Conservation (phyloP, 352 stramenopile genomes). For the Phytophthora pistaciae region DNA sequence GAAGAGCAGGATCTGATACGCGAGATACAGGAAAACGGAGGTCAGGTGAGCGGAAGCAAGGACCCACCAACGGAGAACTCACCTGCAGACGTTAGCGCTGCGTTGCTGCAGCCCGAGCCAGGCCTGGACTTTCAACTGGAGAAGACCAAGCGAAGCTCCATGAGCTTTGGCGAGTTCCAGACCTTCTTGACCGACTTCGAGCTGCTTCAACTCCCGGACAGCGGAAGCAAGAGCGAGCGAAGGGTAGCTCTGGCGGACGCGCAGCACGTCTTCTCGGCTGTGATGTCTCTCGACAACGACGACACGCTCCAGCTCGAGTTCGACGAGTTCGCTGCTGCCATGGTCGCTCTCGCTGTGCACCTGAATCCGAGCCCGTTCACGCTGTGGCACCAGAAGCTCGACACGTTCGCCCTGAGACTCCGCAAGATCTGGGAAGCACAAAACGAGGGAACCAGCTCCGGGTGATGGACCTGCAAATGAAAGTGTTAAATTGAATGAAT, state of each 20-base stretch:
- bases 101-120: conserved; percentile 8
- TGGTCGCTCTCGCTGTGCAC: conserved; percentile 57
- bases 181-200: conserved; percentile 47
- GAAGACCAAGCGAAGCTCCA: conserved; percentile 66
- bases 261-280: conserved; percentile 49
- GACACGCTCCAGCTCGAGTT: conserved; percentile 68
- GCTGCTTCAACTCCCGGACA: conserved; percentile 20
- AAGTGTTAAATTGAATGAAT: conserved; percentile 4
- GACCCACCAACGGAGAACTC: conserved; percentile 1
- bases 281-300: conserved; percentile 64
- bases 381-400: conserved; percentile 63
- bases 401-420: conserved; percentile 49
- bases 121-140: conserved; percentile 46
- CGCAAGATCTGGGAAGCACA: conserved; percentile 10
- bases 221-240: background rate
- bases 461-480: conserved; percentile 7
- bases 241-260: conserved; percentile 36
- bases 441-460: conserved; percentile 6
- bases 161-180: conserved; percentile 61
- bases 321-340: conserved; percentile 61
- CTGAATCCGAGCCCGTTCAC: conserved; percentile 58
- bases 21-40: conserved; percentile 24
- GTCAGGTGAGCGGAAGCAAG: background rate
- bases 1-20: conserved; percentile 27
- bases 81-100: conserved; percentile 3